phyloP scores from a whole-genome alignment of 345 rosid genomes.

The Aquilaria sinensis region DNA sequence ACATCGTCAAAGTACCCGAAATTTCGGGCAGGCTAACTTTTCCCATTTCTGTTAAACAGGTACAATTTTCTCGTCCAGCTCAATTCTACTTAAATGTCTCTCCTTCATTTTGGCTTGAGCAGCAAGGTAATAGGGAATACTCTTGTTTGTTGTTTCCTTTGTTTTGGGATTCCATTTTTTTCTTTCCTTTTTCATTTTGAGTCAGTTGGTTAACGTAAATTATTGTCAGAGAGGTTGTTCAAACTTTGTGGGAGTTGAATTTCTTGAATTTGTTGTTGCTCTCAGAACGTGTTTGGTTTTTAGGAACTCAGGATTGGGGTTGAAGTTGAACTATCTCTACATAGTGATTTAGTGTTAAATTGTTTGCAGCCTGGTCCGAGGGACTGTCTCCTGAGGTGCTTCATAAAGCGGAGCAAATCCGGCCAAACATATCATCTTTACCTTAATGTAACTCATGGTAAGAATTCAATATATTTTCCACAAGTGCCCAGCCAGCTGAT shows the following conservation, averaged over 20 bases:
- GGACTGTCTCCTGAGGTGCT: constrained; percentile 51
- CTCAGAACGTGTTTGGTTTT: too few relatives aligned
- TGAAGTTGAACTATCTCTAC: too few relatives aligned
- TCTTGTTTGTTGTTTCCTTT: constrained; percentile 10
- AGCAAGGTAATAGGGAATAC: neutral
- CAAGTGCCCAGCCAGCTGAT: too few relatives aligned
- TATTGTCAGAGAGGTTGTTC: neutral
- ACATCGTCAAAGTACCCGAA: constrained; percentile 59
- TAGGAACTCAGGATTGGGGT: too few relatives aligned
- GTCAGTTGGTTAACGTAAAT: neutral
- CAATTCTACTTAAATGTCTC: neutral
- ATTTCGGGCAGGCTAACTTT: constrained; percentile 66
- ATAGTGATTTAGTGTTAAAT: neutral
- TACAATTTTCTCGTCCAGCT: constrained; percentile 1
- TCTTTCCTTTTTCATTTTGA: neutral
- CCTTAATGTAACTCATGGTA: constrained; percentile 57
- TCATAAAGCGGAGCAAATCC: constrained; percentile 48
- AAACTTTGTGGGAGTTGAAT: neutral
- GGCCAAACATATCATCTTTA: constrained; percentile 59
- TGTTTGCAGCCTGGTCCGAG: constrained; percentile 71
- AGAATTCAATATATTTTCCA: constrained; percentile 23
- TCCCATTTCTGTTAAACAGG: constrained; percentile 89
- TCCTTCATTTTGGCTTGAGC: neutral
- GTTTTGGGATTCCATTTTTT: neutral
- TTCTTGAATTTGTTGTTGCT: too few relatives aligned